phyloP scores from a whole-genome alignment of 495 filamentous ascomycete genomes.

The Friedmanniomyces simplex region DNA sequence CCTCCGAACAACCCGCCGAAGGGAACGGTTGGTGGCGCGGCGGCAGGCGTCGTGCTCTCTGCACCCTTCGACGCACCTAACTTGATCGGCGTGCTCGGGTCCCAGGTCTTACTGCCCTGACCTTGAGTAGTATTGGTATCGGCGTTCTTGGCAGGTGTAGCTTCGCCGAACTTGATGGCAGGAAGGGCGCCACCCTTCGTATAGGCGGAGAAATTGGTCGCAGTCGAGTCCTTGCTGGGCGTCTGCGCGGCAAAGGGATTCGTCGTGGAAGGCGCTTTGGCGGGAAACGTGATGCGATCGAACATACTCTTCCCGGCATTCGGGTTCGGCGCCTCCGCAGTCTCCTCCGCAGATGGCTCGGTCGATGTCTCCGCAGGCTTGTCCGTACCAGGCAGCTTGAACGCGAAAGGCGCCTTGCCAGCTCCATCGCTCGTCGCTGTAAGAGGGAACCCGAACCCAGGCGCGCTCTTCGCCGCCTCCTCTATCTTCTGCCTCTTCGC shows the following conservation, averaged over 20 bases:
- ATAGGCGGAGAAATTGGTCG: too few relatives aligned
- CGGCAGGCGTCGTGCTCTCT: slow-evolving; percentile 15
- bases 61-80: slow-evolving; percentile 11
- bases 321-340: background rate
- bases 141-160: background rate
- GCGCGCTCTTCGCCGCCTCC: slow-evolving; percentile 15
- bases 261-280: background rate
- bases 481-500: slow-evolving; percentile 18
- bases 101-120: slow-evolving; percentile 17
- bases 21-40: slow-evolving; percentile 6
- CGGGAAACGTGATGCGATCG: background rate
- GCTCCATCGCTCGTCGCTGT: background rate
- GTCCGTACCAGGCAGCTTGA: slow-evolving; percentile 2
- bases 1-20: slow-evolving; percentile 12
- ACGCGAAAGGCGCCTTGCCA: background rate
- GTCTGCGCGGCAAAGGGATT: background rate
- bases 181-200: background rate
- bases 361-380: slow-evolving; percentile 6
- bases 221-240: background rate
- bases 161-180: slow-evolving; percentile 2
- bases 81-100: slow-evolving; percentile 22
- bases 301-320: background rate
- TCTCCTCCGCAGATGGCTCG: background rate
- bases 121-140: background rate
- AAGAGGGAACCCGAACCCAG: background rate